Evolutionary conservation across 2,329 filamentous ascomycete genomes (phyloP).

Genomic region (Ascochyta rabiei): DNA sequence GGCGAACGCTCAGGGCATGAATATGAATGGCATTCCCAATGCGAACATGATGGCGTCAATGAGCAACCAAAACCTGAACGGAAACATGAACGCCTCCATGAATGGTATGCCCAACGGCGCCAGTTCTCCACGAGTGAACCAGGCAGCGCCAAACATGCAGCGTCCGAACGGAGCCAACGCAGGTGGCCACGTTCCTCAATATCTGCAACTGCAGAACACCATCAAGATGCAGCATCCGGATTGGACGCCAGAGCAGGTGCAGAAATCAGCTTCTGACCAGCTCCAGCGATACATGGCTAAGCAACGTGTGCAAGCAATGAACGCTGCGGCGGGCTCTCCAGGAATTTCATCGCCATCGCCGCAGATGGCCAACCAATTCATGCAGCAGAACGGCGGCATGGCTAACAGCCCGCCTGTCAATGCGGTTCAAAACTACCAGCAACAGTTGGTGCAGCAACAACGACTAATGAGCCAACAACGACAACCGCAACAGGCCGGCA

Average conservation of each 20-base stretch:
- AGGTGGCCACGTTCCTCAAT: constrained; percentile 43
- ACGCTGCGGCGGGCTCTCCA: constrained; percentile 43
- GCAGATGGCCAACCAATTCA: constrained; percentile 44
- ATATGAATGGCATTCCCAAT: constrained; percentile 44
- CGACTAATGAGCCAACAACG: constrained; percentile 43
- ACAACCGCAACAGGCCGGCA: constrained; percentile 39
- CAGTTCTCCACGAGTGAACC: constrained; percentile 43
- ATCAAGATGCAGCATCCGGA: constrained; percentile 46
- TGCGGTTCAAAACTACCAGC: constrained; percentile 46
- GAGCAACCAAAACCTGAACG: constrained; percentile 41
- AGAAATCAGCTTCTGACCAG: constrained; percentile 44
- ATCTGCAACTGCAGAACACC: constrained; percentile 40
- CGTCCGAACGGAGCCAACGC: constrained; percentile 37
- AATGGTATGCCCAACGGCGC: constrained; percentile 45
- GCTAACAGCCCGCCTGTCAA: constrained; percentile 40
- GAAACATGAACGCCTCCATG: constrained; percentile 43
- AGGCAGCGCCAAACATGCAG: constrained; percentile 40
- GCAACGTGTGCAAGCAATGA: constrained; percentile 46
- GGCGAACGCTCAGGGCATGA: constrained; percentile 39
- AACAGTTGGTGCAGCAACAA: constrained; percentile 47
- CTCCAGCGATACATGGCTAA: constrained; percentile 41
- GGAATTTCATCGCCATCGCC: constrained; percentile 37
- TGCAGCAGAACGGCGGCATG: constrained; percentile 39
- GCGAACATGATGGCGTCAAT: constrained; percentile 44
- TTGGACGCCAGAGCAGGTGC: constrained; percentile 42